Base-by-base conservation (phyloP, 345 rosid species). In the Hevea brasiliensis region DNA sequence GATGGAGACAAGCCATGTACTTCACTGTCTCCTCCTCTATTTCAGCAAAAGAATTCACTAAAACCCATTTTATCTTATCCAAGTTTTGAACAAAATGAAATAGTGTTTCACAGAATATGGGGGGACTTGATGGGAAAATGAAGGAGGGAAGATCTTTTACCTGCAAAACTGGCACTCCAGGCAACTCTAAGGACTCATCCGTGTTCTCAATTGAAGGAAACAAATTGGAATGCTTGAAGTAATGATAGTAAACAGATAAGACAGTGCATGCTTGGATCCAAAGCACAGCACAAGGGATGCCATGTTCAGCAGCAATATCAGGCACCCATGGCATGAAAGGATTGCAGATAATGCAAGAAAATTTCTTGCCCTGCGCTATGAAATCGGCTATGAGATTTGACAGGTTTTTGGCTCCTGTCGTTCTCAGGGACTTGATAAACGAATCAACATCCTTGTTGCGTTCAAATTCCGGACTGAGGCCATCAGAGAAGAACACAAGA, bases 271-370 rank as follows among this genome's bases (percentile, higher is more conserved):
- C 81, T 77, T 88, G 84, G 44, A 85, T 84, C 95, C 92, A 90
- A 1, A 87, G 87, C 44, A 84, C 51, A 8, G 85, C 86, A 64
- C 83, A 82, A 50, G 90, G 88, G 59, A 88, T 84, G 18, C 72
- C 76, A 63, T 64, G 76, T 18, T 82, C 55, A 11, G 54, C 73
- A 0, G 90, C 89, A 65, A 85, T 77, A 8, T 72, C 76, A 0
- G 85, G 55, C 12, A 80, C 86, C 92, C 92, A 88, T 27, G 92
- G 85, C 61, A 85, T 24, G 56, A 88, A 88, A 0, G 89, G 87
- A 26, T 37, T 79, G 26, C 70, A 48, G 51, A 88, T 70, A 23
- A 87, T 56, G 29, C 87, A 87, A 18, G 81, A 75, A 35, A 69
- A 68, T 62, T 72, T 65, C 7, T 50, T 79, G 21, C 70, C 57